Evolutionary conservation across 2,329 filamentous ascomycete genomes (phyloP).

Genomic region (Byssothecium circinans): DNA sequence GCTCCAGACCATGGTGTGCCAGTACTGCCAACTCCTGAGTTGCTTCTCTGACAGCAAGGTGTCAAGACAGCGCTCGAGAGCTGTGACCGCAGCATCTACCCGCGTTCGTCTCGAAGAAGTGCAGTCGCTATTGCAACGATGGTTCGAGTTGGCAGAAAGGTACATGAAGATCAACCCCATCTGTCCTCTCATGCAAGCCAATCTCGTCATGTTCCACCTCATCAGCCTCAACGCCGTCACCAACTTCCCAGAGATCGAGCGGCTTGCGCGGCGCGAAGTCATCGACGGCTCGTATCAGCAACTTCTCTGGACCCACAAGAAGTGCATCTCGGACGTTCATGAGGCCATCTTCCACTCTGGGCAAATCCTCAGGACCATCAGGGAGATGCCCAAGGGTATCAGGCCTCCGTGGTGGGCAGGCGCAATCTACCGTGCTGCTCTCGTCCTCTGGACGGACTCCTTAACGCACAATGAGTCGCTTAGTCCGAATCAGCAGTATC

Average conservation of each 20-base stretch:
- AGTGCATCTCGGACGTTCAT: constrained; percentile 64
- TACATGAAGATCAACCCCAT: constrained; percentile 59
- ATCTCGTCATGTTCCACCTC: constrained; percentile 70
- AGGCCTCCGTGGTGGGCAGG: constrained; percentile 72
- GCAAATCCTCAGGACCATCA: constrained; percentile 65
- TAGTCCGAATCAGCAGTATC: constrained; percentile 40
- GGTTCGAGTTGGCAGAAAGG: constrained; percentile 65
- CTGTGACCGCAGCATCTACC: constrained; percentile 63
- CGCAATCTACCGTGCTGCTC: constrained; percentile 65
- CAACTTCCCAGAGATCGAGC: constrained; percentile 68
- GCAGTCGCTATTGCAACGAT: constrained; percentile 64
- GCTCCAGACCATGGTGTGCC: constrained; percentile 65
- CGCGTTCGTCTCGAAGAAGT: constrained; percentile 64
- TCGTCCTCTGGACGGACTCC: constrained; percentile 53
- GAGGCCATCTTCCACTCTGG: constrained; percentile 69
- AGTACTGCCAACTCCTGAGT: constrained; percentile 65
- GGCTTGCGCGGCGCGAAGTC: constrained; percentile 63
- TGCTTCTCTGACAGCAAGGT: constrained; percentile 63
- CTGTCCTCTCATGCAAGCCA: constrained; percentile 65
- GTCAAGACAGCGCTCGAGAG: constrained; percentile 50
- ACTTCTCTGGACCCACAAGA: constrained; percentile 58
- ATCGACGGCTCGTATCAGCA: constrained; percentile 61
- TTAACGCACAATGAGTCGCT: constrained; percentile 54
- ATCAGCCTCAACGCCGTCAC: constrained; percentile 70
- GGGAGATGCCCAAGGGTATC: constrained; percentile 60